These are phyloP conservation scores for Oryza australiensis DNA, from an alignment of 176 grass and related monocot species.

Conservation along the genomic window DNA sequence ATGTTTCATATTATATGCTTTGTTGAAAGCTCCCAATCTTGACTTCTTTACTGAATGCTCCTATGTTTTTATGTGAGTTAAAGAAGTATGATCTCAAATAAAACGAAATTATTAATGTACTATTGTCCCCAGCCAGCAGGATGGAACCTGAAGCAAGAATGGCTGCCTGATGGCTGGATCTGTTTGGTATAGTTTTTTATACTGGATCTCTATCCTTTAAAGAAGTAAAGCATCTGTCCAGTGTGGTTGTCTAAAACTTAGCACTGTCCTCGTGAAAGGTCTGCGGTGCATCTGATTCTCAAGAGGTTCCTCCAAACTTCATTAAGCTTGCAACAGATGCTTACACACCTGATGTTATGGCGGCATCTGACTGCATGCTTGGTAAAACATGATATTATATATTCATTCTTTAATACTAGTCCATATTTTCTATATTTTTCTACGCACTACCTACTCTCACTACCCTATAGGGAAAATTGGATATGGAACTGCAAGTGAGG, in stretches of 20 bases:
- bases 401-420: constrained; percentile 11
- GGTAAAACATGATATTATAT: constrained; percentile 39
- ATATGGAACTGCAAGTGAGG: constrained; percentile 94
- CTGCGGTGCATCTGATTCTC: constrained; percentile 73
- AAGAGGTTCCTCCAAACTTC: constrained; percentile 75
- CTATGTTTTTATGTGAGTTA: not conserved
- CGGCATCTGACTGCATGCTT: constrained; percentile 82
- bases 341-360: constrained; percentile 83
- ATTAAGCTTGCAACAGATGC: constrained; percentile 72
- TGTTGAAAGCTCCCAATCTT: not conserved
- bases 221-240: not conserved
- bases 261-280: constrained; percentile 47
- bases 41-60: not conserved
- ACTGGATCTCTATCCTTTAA: constrained; percentile 1
- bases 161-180: constrained; percentile 83
- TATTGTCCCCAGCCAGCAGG: constrained; percentile 63
- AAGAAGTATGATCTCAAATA: constrained; percentile 13
- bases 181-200: constrained; percentile 70
- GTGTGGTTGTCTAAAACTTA: constrained; percentile 19
- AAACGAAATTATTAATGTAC: constrained; percentile 9
- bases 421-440: not conserved
- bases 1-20: constrained; percentile 3
- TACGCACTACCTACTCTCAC: constrained; percentile 12
- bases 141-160: constrained; percentile 94
- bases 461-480: constrained; percentile 83